These are phyloP conservation scores for Cytospora paraplurivora DNA, from an alignment of 2,329 filamentous ascomycete genomes.

Conservation along the genomic window DNA sequence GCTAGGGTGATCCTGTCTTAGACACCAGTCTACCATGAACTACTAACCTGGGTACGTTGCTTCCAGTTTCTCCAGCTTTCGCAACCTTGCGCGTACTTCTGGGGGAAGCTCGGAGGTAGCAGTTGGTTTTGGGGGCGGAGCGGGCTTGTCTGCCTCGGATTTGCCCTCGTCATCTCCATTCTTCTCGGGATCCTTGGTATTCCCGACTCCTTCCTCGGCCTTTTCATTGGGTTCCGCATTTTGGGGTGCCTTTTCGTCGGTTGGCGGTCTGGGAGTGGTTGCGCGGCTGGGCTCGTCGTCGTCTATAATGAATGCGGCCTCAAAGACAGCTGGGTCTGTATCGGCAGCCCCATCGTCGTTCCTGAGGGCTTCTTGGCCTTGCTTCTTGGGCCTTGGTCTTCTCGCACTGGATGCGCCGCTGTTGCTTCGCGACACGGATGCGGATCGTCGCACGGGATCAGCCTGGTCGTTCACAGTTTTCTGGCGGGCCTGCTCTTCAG, in stretches of 20 bases:
- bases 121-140: conserved; percentile 26
- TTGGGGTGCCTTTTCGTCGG: conserved; percentile 22
- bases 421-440: conserved; percentile 45
- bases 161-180: conserved; percentile 24
- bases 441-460: conserved; percentile 38
- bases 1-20: conserved; percentile 19
- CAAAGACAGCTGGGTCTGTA: conserved; percentile 85
- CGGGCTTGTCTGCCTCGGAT: conserved; percentile 21
- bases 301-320: conserved; percentile 82
- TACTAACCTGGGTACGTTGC: conserved; percentile 76
- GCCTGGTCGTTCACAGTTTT: conserved; percentile 52
- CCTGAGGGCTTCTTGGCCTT: conserved; percentile 40
- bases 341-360: conserved; percentile 48
- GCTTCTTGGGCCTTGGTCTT: conserved; percentile 45
- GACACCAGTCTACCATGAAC: conserved; percentile 26
- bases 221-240: conserved; percentile 22
- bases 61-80: conserved; percentile 89
- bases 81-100: conserved; percentile 74
- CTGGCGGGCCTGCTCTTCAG: conserved; percentile 87
- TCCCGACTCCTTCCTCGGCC: conserved; percentile 30
- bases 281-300: conserved; percentile 64
- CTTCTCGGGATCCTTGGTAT: conserved; percentile 30
- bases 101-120: conserved; percentile 62
- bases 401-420: conserved; percentile 39
- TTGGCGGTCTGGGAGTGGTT: conserved; percentile 23